Base-by-base conservation (phyloP, 2,329 filamentous ascomycete genomes). In the Aspergillus sp. region DNA sequence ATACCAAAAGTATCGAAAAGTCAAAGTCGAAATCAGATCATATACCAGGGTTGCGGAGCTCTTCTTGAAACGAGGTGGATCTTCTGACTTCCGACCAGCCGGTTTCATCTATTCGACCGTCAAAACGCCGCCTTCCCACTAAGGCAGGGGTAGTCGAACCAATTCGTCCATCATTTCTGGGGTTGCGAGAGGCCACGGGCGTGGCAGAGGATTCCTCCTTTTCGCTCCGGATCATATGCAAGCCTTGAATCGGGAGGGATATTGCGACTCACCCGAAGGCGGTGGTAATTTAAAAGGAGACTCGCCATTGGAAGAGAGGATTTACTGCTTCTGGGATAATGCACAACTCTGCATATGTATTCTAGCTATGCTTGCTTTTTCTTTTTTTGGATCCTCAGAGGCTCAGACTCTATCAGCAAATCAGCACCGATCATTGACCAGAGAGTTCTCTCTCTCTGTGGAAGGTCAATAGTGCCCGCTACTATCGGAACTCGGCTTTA, bases 21-120 rank as follows among this genome's bases (percentile, higher is more conserved):
- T 41, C 34, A 41, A 41, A 41, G 13, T 15, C 15, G 34, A 41
- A 41, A 41, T 9, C 30, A 38, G n/a, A 49, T 25, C 23, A 43
- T 28, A 28, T 34, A 23, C 22, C 48, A 15, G 22, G 38, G 11
- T 19, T 51, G 38, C 46, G 28, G 55, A 59, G 60, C 56, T 38
- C 34, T 30, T 47, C 43, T n/a, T 57, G 56, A 61, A 61, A 61
- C 54, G 50, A 54, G 53, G 57, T 51, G 59, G 52, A 47, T 57
- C 58, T 57, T 51, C n/a, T 48, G 43, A 30, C 25, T 68, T 62
- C 59, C 63, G 62, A 31, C 58, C 55, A 67, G 66, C 64, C 66
- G 66, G 66, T 68, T 67, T 69, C 67, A 68, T 61, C 59, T 64
- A 54, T 51, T 19, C 45, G 56, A 55, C 63, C 52, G 63, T 58